Base-by-base conservation (phyloP, 345 rosid species). In the Eucalyptus melliodora region DNA sequence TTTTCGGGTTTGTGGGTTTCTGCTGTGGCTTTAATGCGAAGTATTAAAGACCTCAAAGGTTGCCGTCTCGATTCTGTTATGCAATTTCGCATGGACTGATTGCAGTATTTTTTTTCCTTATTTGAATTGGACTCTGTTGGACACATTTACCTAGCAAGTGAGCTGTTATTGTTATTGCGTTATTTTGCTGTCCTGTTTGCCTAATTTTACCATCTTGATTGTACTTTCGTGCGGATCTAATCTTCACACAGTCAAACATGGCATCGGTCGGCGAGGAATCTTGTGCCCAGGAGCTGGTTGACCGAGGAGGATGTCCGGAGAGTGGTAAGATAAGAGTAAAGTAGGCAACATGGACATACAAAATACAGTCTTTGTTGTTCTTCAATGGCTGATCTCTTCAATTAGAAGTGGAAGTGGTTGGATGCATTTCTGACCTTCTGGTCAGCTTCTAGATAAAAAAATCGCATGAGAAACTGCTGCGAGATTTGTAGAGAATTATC, bases 61-160 rank as follows among this genome's bases (percentile, higher is more conserved):
- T 69, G 81, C 21, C 81, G 0, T 69, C 81, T 69, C 40, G 44
- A 72, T 5, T 34, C 82, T 72, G 82, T 72, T 72, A 34, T 72
- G 44, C 26, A 0, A 17, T 34, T 72, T 34, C 0, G 44, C 14
- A 0, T 17, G 12, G 12, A 0, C 82, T 0, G 4, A 34, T 34
- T 11, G 13, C 82, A 72, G 82, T 72, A 34, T 50, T 16, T 4
- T 15, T n/a, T 49, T 49, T 67, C 12, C 23, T 4, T 16, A 67
- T 31, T 67, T 9, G 40, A 19, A 72, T 17, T 19, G 7, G 19
- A 16, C 7, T 31, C 80, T 67, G 42, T 16, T 72, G 3, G 80
- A 31, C 0, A 31, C 0, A 4, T 69, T 69, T 69, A 16, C 42
- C 77, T 31, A 17, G 1, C 81, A 0, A 69, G 81, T 69, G 12